Evolutionary conservation across 306 rosid species (phyloP), one percentile per base, ranked within the genome.

Genomic region (Erythrophleum fordii): DNA sequence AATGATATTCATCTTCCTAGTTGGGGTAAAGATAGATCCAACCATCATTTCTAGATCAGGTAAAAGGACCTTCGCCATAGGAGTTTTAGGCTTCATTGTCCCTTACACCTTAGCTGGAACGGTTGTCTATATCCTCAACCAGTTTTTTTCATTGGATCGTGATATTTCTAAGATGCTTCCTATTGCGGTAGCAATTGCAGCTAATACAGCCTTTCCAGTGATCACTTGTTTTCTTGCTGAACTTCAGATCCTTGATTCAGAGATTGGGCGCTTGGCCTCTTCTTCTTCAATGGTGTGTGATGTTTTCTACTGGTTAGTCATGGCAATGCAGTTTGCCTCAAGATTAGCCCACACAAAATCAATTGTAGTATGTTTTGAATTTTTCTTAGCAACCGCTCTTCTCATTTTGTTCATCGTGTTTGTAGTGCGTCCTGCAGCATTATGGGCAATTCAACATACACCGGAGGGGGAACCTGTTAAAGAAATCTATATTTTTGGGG

Each of bases 21-120:
- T 73, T 39, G 91, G 92, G 44, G 90, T 93, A 49, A 89, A 91
- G 84, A 78, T 79, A 76, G 92, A 91, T 82, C 88, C 87, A 60
- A 52, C 79, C 77, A 72, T 81, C 5, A 29, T 88, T 22, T 58
- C 72, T 2, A 78, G 80, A 53, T 83, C 87, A 31, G 89, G 87
- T 39, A 87, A 73, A 79, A 85, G 80, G 78, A 60, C 88, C 2
- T 68, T 83, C 53, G 77, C 68, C 8, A n/a, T 88, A 16, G 92
- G 92, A 78, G 37, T 85, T 68, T 52, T 85, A 53, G 31, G 69
- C 72, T 85, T 85, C 84, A 79, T 84, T 41, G 26, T 88, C 76
- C 92, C 94, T 29, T 88, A 60, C 72, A 58, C 68, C 14, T 49
- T 88, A 7, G 77, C 83, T 7, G 84, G 78, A 9, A n/a, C 17